Evolutionary conservation across 2,329 filamentous ascomycete genomes (phyloP).

Genomic region (Fusarium illudens): DNA sequence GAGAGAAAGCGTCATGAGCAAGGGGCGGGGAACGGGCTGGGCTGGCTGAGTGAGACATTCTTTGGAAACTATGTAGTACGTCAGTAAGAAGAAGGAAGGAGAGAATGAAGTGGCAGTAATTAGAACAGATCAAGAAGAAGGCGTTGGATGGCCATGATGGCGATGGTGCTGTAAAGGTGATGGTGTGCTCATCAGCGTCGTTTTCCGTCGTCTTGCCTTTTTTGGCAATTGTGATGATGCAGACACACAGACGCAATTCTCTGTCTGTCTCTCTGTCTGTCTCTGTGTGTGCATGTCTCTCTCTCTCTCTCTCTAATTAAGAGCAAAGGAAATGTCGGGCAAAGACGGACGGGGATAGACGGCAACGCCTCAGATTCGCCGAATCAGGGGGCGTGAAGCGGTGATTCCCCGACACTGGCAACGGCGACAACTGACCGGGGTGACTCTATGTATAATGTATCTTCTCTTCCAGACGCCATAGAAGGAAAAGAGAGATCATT

Average conservation of each 20-base stretch:
- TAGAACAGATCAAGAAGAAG: constrained; percentile 12
- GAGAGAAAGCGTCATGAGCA: not conserved
- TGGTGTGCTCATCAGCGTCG: constrained; percentile 30
- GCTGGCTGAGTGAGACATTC: constrained; percentile 15
- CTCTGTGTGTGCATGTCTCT: no score
- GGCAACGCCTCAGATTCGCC: not conserved
- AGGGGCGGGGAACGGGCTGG: not conserved
- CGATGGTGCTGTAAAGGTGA: not conserved
- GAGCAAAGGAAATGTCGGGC: not conserved
- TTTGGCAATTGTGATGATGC: constrained; percentile 18
- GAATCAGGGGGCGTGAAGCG: not conserved
- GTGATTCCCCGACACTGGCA: not conserved
- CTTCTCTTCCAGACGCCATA: not conserved
- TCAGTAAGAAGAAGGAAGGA: constrained; percentile 13
- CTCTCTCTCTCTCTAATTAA: no score
- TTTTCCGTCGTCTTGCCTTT: constrained; percentile 27
- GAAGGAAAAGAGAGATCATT: not conserved
- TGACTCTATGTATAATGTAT: not conserved
- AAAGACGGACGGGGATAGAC: not conserved
- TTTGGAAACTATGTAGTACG: constrained; percentile 26
- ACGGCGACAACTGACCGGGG: not conserved
- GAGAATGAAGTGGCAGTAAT: no score
- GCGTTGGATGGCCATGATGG: not conserved
- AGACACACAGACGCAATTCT: constrained; percentile 32
- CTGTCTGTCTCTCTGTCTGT: no score